Evolutionary conservation across 1,284 basidiomycete genomes (phyloP).

Genomic region (Papiliotrema terrestris): DNA sequence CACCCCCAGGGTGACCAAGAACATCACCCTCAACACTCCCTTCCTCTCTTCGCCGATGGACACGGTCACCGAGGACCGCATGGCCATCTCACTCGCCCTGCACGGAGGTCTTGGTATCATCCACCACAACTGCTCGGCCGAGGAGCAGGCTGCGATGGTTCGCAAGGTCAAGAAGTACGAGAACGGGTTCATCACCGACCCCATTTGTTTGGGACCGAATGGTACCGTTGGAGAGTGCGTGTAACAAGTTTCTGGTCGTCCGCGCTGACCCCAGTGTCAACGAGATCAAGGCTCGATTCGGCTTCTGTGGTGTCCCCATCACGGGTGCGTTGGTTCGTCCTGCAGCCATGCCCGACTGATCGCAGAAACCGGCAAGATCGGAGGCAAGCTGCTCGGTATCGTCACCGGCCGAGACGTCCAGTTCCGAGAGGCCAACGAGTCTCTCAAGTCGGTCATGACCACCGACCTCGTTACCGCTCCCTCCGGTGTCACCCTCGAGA

Average conservation of each 20-base stretch:
- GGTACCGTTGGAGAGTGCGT: slow-evolving; percentile 71
- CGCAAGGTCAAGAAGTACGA: slow-evolving; percentile 96
- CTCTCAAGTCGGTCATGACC: slow-evolving; percentile 89
- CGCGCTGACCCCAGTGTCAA: slow-evolving; percentile 57
- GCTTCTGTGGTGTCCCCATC: slow-evolving; percentile 97
- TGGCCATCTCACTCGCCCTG: slow-evolving; percentile 94
- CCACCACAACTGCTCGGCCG: slow-evolving; percentile 91
- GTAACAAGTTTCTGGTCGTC: not conserved
- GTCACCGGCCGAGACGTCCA: slow-evolving; percentile 96
- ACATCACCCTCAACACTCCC: slow-evolving; percentile 89
- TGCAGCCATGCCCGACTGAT: slow-evolving; percentile 4
- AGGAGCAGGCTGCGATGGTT: slow-evolving; percentile 92
- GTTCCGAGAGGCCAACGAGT: slow-evolving; percentile 69
- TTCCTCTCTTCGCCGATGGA: slow-evolving; percentile 99
- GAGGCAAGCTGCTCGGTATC: slow-evolving; percentile 91
- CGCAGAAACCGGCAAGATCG: slow-evolving; percentile 77
- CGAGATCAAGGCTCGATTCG: slow-evolving; percentile 85
- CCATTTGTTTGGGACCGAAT: slow-evolving; percentile 75
- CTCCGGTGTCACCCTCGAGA: slow-evolving; percentile 79
- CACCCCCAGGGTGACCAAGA: slow-evolving; percentile 67
- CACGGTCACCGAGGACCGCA: slow-evolving; percentile 94
- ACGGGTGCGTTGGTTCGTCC: slow-evolving; percentile 59
- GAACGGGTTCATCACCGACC: slow-evolving; percentile 97
- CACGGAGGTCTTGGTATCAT: slow-evolving; percentile 98
- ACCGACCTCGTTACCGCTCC: slow-evolving; percentile 74